Evolutionary conservation across 306 rosid genomes (phyloP).

Genomic region (Lablab purpureus): DNA sequence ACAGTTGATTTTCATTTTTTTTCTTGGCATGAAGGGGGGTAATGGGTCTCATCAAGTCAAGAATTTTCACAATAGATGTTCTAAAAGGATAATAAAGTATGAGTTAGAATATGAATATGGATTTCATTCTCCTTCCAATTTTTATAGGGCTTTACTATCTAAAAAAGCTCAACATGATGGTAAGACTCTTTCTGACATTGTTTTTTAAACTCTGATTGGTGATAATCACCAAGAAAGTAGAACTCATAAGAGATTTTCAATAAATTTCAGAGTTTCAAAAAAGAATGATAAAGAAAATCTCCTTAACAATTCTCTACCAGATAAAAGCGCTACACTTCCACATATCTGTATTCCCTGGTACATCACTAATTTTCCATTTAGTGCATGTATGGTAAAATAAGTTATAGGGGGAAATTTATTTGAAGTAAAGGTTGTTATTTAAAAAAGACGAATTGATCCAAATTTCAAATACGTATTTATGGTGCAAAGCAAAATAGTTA

Average conservation of each 20-base stretch:
- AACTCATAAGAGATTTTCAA: too few relatives aligned
- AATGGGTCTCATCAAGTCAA: neutral
- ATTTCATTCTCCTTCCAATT: neutral
- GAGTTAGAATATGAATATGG: neutral
- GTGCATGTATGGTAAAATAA: neutral
- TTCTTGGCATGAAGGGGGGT: neutral
- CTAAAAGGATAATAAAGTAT: neutral
- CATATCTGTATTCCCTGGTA: neutral
- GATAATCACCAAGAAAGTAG: too few relatives aligned
- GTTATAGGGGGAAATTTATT: neutral
- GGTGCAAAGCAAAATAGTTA: constrained; percentile 9
- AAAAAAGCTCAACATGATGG: neutral
- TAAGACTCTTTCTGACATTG: too few relatives aligned
- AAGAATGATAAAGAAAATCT: too few relatives aligned
- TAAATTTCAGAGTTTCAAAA: too few relatives aligned
- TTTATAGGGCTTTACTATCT: neutral
- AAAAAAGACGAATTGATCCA: neutral
- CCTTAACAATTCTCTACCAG: too few relatives aligned
- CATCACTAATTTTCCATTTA: too few relatives aligned
- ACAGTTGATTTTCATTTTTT: neutral
- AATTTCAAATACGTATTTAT: neutral
- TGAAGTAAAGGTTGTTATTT: neutral
- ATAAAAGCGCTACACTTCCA: neutral
- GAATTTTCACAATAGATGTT: neutral
- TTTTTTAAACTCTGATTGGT: too few relatives aligned